phyloP scores from a whole-genome alignment of 164 flowering plant genomes.

The Vitis vinifera region ASM3070453v1 NC_081820.1:187001-187500 shows the following conservation, averaged over 20 bases:
- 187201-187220: conserved; percentile 30
- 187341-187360: conserved; percentile 54
- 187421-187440: conserved; percentile 87
- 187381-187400: conserved; percentile 33
- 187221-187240: conserved; percentile 32
- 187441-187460: conserved; percentile 66
- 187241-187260: conserved; percentile 52
- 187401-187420: conserved; percentile 75
- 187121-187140: conserved; percentile 50
- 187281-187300: conserved; percentile 71
- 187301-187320: conserved; percentile 66
- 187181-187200: conserved; percentile 49
- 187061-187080: conserved; percentile 7
- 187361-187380: conserved; percentile 51
- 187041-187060: conserved; percentile 4
- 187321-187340: conserved; percentile 33
- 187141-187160: conserved; percentile 49
- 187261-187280: conserved; percentile 31
- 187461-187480: conserved; percentile 79
- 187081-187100: conserved; percentile 11
- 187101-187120: conserved; percentile 4
- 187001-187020: conserved; percentile 42
- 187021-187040: conserved; percentile 7
- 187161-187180: conserved; percentile 49
- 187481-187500: conserved; percentile 30